A percentile compares a stretch with the other conserved stretches of the same genome.
phyloP scores from a whole-genome alignment of 148 eudicot species.

The Diospyros lotus region DNA sequence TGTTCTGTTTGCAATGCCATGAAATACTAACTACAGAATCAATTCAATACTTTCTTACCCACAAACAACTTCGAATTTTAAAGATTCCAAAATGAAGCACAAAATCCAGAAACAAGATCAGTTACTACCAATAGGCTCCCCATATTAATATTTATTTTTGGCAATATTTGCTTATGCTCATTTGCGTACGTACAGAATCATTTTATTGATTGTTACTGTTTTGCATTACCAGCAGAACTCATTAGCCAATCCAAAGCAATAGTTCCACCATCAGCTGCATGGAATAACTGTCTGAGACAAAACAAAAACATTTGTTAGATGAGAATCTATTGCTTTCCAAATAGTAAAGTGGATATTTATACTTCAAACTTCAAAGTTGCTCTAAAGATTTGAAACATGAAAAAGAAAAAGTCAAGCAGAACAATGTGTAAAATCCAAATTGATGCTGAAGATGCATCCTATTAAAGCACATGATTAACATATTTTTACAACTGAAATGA shows the following conservation, averaged over 20 bases:
- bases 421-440: background rate
- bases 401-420: background rate
- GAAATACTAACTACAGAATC: too few species aligned
- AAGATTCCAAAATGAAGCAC: background rate
- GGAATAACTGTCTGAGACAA: constrained; percentile 64
- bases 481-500: background rate
- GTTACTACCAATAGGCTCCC: background rate
- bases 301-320: constrained; percentile 12
- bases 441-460: background rate
- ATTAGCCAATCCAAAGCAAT: constrained; percentile 91
- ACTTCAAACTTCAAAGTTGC: background rate
- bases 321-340: background rate
- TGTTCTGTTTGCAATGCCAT: too few species aligned
- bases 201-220: background rate
- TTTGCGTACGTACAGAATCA: background rate
- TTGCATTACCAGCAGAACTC: constrained; percentile 62
- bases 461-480: background rate
- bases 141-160: background rate
- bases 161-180: too few species aligned
- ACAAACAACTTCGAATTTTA: background rate
- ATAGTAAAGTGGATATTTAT: background rate
- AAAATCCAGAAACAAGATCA: background rate
- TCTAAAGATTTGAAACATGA: constrained; percentile 1
- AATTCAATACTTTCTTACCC: too few species aligned
- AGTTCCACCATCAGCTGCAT: constrained; percentile 80